Conservation (phyloP, 164 flowering plant genomes). For the Vitis rupestris region DNA sequence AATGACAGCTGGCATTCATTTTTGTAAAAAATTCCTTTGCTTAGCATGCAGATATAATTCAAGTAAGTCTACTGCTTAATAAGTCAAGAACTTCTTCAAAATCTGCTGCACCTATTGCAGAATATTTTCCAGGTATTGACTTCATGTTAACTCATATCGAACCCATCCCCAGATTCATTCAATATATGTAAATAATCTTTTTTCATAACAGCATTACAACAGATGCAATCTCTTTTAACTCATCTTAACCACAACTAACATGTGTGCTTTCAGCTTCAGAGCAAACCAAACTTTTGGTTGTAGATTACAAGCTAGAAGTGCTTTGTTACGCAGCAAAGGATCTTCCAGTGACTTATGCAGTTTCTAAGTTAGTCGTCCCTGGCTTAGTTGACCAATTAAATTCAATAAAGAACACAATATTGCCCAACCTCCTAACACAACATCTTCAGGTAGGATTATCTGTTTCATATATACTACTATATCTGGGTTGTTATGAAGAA, state of each 20-base stretch:
- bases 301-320: conserved; percentile 63
- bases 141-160: neutral
- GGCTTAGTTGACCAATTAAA: conserved; percentile 67
- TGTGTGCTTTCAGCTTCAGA: conserved; percentile 54
- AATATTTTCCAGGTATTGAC: conserved; percentile 73
- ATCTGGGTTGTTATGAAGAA: neutral
- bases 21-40: conserved; percentile 28
- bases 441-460: conserved; percentile 56
- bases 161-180: neutral
- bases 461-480: neutral
- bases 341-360: conserved; percentile 51
- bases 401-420: conserved; percentile 42
- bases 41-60: conserved; percentile 82
- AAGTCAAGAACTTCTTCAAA: conserved; percentile 42
- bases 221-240: neutral
- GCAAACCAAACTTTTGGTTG: conserved; percentile 47
- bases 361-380: conserved; percentile 76
- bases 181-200: neutral
- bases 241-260: neutral
- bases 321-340: conserved; percentile 68
- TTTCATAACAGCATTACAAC: neutral
- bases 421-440: conserved; percentile 50
- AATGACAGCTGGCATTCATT: neutral
- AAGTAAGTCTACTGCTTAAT: conserved; percentile 56
- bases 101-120: conserved; percentile 62